Evolutionary conservation across 2,329 filamentous ascomycete genomes (phyloP).

Genomic region (Penicillium sclerotiorum): DNA sequence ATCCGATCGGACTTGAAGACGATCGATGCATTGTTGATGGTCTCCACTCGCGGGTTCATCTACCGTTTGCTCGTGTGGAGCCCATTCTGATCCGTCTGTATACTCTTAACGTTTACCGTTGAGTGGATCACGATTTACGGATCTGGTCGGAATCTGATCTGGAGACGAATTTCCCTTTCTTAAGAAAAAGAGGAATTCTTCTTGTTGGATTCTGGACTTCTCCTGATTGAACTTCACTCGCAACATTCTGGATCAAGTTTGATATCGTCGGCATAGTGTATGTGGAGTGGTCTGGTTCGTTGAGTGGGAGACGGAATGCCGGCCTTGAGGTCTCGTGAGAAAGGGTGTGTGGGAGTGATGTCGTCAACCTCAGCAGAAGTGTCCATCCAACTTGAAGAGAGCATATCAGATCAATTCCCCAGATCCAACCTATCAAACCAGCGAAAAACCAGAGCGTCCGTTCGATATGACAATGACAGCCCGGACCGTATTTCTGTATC

Average conservation of each 20-base stretch:
- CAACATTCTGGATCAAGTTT: neutral
- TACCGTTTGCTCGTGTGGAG: slow-evolving; percentile 6
- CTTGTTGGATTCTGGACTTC: too few relatives aligned
- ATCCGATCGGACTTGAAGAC: slow-evolving; percentile 5
- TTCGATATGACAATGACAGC: too few relatives aligned
- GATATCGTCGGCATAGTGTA: slow-evolving; percentile 1
- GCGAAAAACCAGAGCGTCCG: too few relatives aligned
- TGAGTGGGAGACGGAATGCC: slow-evolving; percentile 16
- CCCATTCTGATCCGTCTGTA: slow-evolving; percentile 10
- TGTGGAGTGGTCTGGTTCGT: slow-evolving; percentile 8
- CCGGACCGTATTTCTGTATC: too few relatives aligned
- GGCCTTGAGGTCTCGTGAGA: slow-evolving; percentile 13
- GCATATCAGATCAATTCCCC: too few relatives aligned
- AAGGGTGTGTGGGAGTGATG: slow-evolving; percentile 2
- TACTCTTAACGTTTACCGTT: slow-evolving; percentile 7
- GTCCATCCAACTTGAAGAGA: too few relatives aligned
- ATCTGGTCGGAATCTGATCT: too few relatives aligned
- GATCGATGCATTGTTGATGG: slow-evolving; percentile 12
- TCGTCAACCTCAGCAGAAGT: neutral
- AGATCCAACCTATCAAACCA: too few relatives aligned
- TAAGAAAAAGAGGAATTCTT: too few relatives aligned
- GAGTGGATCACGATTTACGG: slow-evolving; percentile 6
- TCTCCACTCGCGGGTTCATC: slow-evolving; percentile 6
- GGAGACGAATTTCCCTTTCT: too few relatives aligned
- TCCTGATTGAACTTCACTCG: too few relatives aligned